Conservation (phyloP, 176 grass and related monocot species). For the Coix lacrymajobi region DNA sequence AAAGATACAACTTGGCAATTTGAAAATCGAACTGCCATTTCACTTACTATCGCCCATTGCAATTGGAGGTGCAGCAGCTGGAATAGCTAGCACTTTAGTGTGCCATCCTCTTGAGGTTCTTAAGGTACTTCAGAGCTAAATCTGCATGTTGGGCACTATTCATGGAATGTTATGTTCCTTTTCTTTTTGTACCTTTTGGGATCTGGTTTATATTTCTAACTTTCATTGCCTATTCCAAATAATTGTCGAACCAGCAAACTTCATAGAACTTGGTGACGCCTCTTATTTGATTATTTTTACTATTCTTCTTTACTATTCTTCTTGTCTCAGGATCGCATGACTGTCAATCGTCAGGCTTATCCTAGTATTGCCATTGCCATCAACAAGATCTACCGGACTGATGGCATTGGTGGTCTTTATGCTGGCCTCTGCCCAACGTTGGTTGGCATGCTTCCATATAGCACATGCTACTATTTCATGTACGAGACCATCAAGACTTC, state of each 20-base stretch:
- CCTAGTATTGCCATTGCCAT: constrained; percentile 66
- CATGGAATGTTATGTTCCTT: not conserved
- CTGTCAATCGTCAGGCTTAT: constrained; percentile 55
- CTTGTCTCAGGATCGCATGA: constrained; percentile 59
- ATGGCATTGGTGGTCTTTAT: constrained; percentile 67
- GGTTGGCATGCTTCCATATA: constrained; percentile 85
- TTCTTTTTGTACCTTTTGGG: not conserved
- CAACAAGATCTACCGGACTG: constrained; percentile 48
- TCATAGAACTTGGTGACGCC: not conserved
- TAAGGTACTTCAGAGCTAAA: constrained; percentile 49
- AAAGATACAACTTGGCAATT: constrained; percentile 46
- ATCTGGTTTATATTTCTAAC: not conserved
- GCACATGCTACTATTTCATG: constrained; percentile 97
- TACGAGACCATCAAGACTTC: constrained; percentile 72
- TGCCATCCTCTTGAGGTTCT: constrained; percentile 95
- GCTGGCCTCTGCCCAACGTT: constrained; percentile 72
- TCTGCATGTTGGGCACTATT: not conserved
- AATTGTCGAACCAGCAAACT: not conserved
- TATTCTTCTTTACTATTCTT: not conserved
- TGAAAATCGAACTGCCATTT: constrained; percentile 53
- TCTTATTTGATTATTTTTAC: not conserved
- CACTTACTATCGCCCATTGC: constrained; percentile 63
- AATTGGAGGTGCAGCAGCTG: constrained; percentile 65
- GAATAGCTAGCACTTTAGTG: constrained; percentile 55
- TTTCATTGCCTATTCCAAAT: not conserved